phyloP scores from a whole-genome alignment of 305 asterid species.

The Fraxinus velutina region DNA sequence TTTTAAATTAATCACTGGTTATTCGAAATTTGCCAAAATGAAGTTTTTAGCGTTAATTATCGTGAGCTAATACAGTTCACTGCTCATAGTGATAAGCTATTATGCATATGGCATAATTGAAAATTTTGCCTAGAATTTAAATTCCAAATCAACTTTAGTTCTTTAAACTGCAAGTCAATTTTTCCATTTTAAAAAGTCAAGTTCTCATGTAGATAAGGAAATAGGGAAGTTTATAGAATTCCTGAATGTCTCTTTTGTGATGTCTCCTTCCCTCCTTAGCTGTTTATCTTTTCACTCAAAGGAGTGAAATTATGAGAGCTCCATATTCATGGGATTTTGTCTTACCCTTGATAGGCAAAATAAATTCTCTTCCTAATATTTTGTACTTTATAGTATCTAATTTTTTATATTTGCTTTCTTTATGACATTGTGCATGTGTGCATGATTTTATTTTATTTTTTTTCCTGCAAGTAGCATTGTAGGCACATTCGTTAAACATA shows the following conservation, averaged over 20 bases:
- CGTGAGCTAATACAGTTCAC: background rate
- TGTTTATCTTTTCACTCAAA: background rate
- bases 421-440: background rate
- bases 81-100: background rate
- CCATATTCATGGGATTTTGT: background rate
- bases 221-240: background rate
- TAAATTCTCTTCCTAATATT: background rate
- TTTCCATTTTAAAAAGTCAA: background rate
- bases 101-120: background rate
- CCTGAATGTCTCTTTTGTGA: background rate
- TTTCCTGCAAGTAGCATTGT: background rate
- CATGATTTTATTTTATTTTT: background rate
- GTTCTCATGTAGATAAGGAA: background rate
- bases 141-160: background rate
- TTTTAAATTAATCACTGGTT: background rate
- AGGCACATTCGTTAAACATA: background rate
- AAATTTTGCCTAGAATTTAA: background rate
- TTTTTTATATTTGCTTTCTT: background rate
- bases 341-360: background rate
- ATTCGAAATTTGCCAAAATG: background rate
- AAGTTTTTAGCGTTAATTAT: background rate
- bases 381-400: background rate
- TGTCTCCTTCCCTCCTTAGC: background rate
- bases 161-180: background rate
- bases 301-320: background rate